Conservation (phyloP, 306 rosid genomes). For the Castanea mollissima region DNA sequence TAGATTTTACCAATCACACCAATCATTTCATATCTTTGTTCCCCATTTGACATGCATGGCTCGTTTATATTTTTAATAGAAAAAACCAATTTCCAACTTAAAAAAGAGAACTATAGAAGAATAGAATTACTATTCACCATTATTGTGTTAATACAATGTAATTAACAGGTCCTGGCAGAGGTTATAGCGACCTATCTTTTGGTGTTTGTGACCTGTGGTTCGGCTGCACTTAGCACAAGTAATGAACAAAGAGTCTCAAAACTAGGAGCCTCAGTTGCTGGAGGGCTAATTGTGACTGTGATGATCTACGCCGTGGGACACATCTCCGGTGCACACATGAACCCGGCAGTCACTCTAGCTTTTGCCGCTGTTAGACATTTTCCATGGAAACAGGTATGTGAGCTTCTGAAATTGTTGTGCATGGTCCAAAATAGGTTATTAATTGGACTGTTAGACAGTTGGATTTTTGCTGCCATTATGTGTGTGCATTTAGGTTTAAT, state of each 20-base stretch:
- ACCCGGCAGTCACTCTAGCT: slow-evolving; percentile 82
- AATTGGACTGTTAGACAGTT: too few species aligned
- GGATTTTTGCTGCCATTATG: not conserved
- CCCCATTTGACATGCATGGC: not conserved
- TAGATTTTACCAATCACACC: too few species aligned
- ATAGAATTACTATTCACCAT: not conserved
- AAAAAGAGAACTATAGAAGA: not conserved
- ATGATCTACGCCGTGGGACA: slow-evolving; percentile 90
- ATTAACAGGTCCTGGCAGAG: slow-evolving; percentile 67
- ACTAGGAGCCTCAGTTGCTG: slow-evolving; percentile 71
- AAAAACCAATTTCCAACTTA: not conserved
- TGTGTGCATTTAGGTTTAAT: not conserved
- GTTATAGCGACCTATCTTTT: slow-evolving; percentile 59
- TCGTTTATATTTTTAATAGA: not conserved
- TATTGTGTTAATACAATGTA: not conserved
- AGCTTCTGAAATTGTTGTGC: not conserved
- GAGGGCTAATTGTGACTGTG: slow-evolving; percentile 65
- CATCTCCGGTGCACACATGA: slow-evolving; percentile 87
- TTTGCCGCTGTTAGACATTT: slow-evolving; percentile 58
- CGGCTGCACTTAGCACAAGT: slow-evolving; percentile 47
- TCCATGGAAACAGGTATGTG: slow-evolving; percentile 77
- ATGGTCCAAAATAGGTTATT: not conserved
- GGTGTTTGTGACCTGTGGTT: slow-evolving; percentile 77
- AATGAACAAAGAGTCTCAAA: slow-evolving; percentile 55
- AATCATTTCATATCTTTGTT: not conserved